Evolutionary conservation across 1,284 basidiomycete genomes (phyloP).

Genomic region (Golubevia sp.): DNA sequence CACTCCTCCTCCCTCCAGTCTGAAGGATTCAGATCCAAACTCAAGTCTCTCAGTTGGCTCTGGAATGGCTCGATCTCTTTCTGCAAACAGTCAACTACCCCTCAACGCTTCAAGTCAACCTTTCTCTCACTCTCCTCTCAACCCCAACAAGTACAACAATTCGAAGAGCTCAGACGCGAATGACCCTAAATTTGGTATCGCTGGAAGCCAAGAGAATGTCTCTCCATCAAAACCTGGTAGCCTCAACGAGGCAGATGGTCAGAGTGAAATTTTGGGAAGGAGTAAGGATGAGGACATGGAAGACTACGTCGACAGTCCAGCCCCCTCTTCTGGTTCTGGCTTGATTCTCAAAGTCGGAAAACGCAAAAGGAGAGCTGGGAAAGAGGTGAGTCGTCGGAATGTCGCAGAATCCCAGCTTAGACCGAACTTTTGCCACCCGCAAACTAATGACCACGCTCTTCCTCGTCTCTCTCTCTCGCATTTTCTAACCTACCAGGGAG

Average conservation of each 20-base stretch:
- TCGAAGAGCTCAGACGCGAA: background rate
- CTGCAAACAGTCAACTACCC: conserved; percentile 28
- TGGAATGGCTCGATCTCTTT: conserved; percentile 18
- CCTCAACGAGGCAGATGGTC: background rate
- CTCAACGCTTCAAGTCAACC: conserved; percentile 18
- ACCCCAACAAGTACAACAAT: conserved; percentile 19
- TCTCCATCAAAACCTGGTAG: background rate
- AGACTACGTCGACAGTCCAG: background rate
- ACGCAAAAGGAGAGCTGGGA: background rate
- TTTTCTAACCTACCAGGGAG: no score
- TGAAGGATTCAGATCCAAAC: background rate
- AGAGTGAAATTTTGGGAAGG: background rate
- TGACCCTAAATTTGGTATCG: conserved; percentile 5
- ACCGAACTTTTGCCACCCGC: no score
- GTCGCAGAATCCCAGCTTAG: no score
- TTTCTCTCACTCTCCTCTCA: conserved; percentile 27
- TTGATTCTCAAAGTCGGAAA: background rate
- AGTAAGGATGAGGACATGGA: background rate
- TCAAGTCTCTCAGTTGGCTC: no score
- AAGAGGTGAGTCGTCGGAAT: background rate
- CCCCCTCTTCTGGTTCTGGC: background rate
- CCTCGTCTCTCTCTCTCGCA: no score
- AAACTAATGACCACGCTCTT: no score
- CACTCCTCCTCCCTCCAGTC: conserved; percentile 17
- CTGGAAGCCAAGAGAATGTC: background rate